phyloP scores from a whole-genome alignment of 1,284 basidiomycete species.

The Peniophora sp. region DNA sequence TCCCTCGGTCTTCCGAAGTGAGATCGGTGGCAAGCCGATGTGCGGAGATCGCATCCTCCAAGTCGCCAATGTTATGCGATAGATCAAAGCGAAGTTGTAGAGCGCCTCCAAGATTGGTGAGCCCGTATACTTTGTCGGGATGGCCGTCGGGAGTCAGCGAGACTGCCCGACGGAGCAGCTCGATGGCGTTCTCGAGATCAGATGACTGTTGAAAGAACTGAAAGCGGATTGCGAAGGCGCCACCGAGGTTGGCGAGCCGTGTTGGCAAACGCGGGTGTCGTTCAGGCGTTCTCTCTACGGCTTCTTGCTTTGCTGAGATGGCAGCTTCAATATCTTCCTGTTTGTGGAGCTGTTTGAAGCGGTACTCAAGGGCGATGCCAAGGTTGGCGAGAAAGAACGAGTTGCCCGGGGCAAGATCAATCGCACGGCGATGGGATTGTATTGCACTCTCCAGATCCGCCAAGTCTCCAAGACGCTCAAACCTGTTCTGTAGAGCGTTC shows the following conservation, averaged over 20 bases:
- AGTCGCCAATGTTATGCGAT: slow-evolving; percentile 11
- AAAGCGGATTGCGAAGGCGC: neutral
- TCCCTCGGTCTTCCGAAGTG: neutral
- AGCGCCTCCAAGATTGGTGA: slow-evolving; percentile 19
- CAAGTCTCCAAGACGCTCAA: neutral
- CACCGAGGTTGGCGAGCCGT: neutral
- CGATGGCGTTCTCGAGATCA: neutral
- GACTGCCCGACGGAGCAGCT: neutral
- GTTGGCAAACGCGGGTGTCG: neutral
- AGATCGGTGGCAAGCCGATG: neutral
- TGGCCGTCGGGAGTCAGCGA: neutral
- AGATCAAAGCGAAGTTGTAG: slow-evolving; percentile 18
- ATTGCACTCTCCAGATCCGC: neutral
- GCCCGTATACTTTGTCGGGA: slow-evolving; percentile 3
- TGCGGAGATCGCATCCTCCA: slow-evolving; percentile 14
- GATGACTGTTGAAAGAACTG: neutral
- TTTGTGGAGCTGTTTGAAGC: neutral
- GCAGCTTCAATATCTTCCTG: neutral
- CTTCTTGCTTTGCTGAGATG: neutral
- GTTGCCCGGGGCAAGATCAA: neutral
- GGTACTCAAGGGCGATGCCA: neutral
- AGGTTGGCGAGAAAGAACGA: neutral
- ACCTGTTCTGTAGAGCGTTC: neutral
- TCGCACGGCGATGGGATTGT: neutral
- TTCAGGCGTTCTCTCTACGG: neutral